Evolutionary conservation across 305 asterid genomes (phyloP).

Genomic region (Solanum hybrid): DNA sequence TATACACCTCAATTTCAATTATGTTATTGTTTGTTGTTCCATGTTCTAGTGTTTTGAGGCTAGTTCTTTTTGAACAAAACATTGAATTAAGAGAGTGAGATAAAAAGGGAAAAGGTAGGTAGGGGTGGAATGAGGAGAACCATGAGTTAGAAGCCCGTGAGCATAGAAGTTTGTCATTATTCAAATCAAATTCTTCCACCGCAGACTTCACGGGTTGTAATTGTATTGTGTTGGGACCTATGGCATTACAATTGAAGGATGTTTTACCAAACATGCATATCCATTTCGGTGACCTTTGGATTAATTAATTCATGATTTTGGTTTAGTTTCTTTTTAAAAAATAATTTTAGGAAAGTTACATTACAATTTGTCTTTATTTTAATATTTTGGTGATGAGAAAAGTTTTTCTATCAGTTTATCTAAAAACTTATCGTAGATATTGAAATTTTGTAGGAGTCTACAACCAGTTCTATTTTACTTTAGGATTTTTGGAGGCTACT

Average conservation of each 20-base stretch:
- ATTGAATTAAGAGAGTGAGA: background rate
- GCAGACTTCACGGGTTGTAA: background rate
- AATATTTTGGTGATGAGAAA: background rate
- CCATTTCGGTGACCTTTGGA: background rate
- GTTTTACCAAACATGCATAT: background rate
- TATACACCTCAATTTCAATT: background rate
- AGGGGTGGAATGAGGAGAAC: background rate
- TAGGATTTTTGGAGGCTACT: accelerated
- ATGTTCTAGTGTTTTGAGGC: background rate
- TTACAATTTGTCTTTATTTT: background rate
- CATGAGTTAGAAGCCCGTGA: background rate
- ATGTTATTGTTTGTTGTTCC: no score
- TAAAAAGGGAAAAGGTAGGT: background rate
- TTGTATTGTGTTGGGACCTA: background rate
- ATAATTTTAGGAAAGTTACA: background rate
- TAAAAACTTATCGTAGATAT: background rate
- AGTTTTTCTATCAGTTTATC: background rate
- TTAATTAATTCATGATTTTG: background rate
- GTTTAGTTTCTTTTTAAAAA: background rate
- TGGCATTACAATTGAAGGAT: background rate
- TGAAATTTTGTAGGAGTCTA: background rate
- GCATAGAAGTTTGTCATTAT: background rate
- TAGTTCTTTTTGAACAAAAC: background rate
- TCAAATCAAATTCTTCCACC: background rate
- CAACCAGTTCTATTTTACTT: background rate